These are phyloP conservation scores for Talaromyces amestolkiae DNA, from an alignment of 2,329 filamentous ascomycete species.

Conservation along the genomic window DNA sequence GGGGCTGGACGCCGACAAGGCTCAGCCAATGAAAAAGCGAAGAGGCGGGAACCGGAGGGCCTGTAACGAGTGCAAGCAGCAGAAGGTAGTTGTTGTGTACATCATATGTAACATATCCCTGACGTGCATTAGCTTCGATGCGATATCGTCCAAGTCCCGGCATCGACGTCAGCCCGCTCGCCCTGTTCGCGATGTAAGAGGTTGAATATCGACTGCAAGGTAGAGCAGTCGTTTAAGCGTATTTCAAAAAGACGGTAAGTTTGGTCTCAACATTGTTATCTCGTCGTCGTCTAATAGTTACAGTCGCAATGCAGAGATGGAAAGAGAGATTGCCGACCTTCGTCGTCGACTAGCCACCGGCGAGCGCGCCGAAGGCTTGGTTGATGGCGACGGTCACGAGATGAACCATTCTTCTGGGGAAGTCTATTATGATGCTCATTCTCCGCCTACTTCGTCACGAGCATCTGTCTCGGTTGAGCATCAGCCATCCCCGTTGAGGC, in stretches of 20 bases:
- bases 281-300: neutral
- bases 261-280: neutral
- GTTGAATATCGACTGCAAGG: constrained; percentile 61
- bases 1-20: constrained; percentile 28
- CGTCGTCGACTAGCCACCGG: constrained; percentile 43
- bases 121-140: constrained; percentile 55
- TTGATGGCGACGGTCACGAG: constrained; percentile 30
- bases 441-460: constrained; percentile 27
- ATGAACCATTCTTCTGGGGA: constrained; percentile 37
- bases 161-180: constrained; percentile 56
- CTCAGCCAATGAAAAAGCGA: constrained; percentile 48
- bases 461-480: constrained; percentile 34
- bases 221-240: constrained; percentile 65
- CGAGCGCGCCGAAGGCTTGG: constrained; percentile 27
- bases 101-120: neutral
- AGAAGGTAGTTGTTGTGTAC: constrained; percentile 53
- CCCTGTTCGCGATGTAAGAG: constrained; percentile 62
- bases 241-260: constrained; percentile 57
- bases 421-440: constrained; percentile 32
- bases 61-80: constrained; percentile 67
- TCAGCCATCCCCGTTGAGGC: constrained; percentile 30
- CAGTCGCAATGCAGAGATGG: constrained; percentile 63
- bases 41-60: constrained; percentile 49
- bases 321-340: constrained; percentile 54
- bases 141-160: constrained; percentile 64